phyloP scores from a whole-genome alignment of 768 basidiomycete species.

The Lactarius hatsudake region DNA sequence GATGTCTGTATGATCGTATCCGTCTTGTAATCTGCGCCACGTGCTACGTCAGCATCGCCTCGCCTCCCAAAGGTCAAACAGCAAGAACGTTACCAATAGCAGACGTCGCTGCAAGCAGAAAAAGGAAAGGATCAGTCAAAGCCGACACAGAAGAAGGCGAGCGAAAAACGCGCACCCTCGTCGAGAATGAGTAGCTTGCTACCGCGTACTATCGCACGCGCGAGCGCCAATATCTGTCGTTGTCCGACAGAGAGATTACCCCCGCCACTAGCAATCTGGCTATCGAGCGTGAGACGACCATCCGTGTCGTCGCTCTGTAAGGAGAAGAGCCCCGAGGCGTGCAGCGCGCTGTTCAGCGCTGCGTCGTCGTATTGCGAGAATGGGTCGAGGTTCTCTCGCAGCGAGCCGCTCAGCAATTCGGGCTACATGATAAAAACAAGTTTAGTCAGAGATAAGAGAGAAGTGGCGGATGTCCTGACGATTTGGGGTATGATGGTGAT shows the following conservation, averaged over 20 bases:
- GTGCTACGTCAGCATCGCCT: background rate
- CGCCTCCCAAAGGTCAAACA: too few species aligned
- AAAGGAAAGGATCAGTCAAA: background rate
- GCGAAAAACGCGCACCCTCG: constrained; percentile 39
- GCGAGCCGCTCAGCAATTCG: constrained; percentile 52
- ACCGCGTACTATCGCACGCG: constrained; percentile 53
- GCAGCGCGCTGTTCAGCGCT: constrained; percentile 47
- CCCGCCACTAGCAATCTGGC: constrained; percentile 43
- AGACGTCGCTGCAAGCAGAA: constrained; percentile 39
- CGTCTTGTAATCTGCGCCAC: constrained; percentile 52
- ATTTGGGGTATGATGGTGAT: constrained; percentile 61
- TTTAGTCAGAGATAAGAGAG: background rate
- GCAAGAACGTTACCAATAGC: constrained; percentile 38
- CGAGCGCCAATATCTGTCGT: constrained; percentile 59
- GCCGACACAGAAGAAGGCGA: background rate
- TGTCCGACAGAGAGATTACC: constrained; percentile 55
- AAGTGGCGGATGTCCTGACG: constrained; percentile 34
- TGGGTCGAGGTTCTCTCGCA: constrained; percentile 61
- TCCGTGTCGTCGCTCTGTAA: constrained; percentile 40
- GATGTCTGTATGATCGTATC: constrained; percentile 57
- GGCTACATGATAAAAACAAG: constrained; percentile 33
- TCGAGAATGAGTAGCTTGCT: constrained; percentile 59
- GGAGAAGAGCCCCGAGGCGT: constrained; percentile 47
- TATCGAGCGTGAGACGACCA: constrained; percentile 44
- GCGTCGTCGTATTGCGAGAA: constrained; percentile 55